A percentile compares a stretch with the other conserved stretches of the same genome.
phyloP scores from a whole-genome alignment of 2,329 filamentous ascomycete genomes.

The Talaromyces sp. region DNA sequence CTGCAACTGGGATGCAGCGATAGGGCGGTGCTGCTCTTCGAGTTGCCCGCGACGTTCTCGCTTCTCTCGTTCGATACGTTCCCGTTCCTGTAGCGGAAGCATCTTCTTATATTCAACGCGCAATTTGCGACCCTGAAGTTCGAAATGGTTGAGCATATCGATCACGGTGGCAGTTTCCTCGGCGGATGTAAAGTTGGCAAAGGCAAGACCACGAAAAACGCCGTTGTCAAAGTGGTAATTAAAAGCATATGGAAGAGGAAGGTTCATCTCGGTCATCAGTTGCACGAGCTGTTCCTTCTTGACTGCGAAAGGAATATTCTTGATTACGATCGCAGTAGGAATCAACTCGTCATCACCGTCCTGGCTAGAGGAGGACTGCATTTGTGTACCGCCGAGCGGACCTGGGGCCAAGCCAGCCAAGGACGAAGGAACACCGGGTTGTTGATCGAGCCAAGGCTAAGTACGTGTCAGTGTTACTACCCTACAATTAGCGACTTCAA shows the following conservation, averaged over 20 bases:
- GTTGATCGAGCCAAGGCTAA: constrained; percentile 64
- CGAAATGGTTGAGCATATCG: constrained; percentile 90
- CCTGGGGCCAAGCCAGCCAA: constrained; percentile 17
- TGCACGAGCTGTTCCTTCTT: constrained; percentile 93
- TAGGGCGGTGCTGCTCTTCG: constrained; percentile 89
- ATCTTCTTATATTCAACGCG: constrained; percentile 99
- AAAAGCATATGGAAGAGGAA: constrained; percentile 95
- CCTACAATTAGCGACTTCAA: not conserved
- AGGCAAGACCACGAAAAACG: constrained; percentile 91
- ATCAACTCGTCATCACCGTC: constrained; percentile 77
- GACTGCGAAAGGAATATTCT: constrained; percentile 98
- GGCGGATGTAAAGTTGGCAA: constrained; percentile 95
- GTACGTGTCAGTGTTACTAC: constrained; percentile 14
- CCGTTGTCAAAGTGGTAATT: constrained; percentile 99
- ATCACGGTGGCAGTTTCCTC: constrained; percentile 93
- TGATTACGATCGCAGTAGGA: constrained; percentile 97
- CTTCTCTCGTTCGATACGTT: constrained; percentile 96
- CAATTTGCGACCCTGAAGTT: constrained; percentile 89
- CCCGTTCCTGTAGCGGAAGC: constrained; percentile 89
- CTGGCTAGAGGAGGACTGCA: constrained; percentile 36
- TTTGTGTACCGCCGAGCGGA: constrained; percentile 21
- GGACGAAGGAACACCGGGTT: constrained; percentile 41
- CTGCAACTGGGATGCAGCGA: constrained; percentile 64
- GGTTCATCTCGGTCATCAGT: constrained; percentile 89
- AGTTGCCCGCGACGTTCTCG: constrained; percentile 91